phyloP scores from a whole-genome alignment of 768 basidiomycete genomes.

The Boletus tomentosulus region DNA sequence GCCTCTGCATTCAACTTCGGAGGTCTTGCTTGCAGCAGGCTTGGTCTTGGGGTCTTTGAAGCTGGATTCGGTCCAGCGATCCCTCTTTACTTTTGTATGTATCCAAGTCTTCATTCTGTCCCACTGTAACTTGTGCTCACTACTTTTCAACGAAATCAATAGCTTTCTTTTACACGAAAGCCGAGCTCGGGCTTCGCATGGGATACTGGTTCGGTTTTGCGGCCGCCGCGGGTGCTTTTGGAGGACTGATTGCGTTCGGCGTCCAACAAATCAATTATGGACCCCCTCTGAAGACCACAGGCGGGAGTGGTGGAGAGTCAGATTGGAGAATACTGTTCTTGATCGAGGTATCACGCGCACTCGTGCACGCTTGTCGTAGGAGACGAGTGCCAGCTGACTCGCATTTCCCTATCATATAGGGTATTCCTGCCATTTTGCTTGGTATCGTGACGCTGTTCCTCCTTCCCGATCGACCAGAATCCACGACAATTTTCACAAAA shows the following conservation, averaged over 20 bases:
- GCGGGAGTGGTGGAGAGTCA: conserved; percentile 27
- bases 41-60: conserved; percentile 74
- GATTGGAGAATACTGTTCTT: conserved; percentile 53
- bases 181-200: conserved; percentile 71
- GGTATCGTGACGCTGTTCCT: conserved; percentile 53
- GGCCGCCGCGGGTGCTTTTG: conserved; percentile 80
- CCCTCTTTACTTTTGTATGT: conserved; percentile 73
- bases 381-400: not conserved
- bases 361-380: not conserved
- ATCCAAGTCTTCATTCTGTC: not conserved
- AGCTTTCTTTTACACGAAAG: conserved; percentile 77
- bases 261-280: conserved; percentile 60
- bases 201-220: conserved; percentile 85
- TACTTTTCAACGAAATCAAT: not conserved
- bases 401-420: conserved; percentile 35
- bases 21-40: conserved; percentile 52
- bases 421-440: conserved; percentile 61
- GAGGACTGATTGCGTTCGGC: conserved; percentile 80
- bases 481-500: conserved; percentile 51
- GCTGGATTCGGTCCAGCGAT: conserved; percentile 75
- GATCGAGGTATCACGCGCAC: conserved; percentile 49
- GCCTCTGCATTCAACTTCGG: conserved; percentile 57
- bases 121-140: not conserved
- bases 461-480: conserved; percentile 71
- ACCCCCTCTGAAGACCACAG: conserved; percentile 16